Evolutionary conservation across 768 basidiomycete genomes (phyloP).

Genomic region (Gloeophyllum trabeum): DNA sequence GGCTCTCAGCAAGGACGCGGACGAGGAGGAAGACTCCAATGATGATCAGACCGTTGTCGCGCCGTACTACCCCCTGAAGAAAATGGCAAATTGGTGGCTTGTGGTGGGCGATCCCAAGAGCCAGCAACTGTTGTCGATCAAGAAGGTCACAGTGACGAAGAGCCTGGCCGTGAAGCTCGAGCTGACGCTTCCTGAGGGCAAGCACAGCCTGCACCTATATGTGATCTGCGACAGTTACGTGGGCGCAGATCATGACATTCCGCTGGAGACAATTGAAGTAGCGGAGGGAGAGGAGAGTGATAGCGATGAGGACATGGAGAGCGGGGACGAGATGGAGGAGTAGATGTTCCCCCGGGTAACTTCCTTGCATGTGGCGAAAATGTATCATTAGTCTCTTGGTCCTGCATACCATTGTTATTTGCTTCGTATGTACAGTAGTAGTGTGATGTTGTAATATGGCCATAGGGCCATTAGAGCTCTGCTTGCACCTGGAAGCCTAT

Average conservation of each 20-base stretch:
- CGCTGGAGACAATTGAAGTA: slow-evolving; percentile 72
- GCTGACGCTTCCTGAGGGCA: slow-evolving; percentile 79
- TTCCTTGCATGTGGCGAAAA: no score
- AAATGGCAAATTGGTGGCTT: slow-evolving; percentile 96
- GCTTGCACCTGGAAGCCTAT: no score
- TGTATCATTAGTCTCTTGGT: no score
- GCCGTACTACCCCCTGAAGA: slow-evolving; percentile 83
- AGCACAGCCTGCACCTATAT: slow-evolving; percentile 73
- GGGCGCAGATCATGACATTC: slow-evolving; percentile 88
- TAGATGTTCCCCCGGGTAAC: no score
- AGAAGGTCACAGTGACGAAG: slow-evolving; percentile 76
- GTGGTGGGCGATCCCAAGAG: slow-evolving; percentile 79
- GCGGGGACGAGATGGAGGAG: slow-evolving; percentile 54
- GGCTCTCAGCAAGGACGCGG: slow-evolving; percentile 68
- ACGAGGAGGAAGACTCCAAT: slow-evolving; percentile 47
- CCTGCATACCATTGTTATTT: no score
- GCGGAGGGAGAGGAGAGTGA: slow-evolving; percentile 87
- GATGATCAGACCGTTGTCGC: slow-evolving; percentile 83
- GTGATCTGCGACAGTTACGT: slow-evolving; percentile 90
- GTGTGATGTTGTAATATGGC: no score
- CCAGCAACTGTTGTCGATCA: slow-evolving; percentile 76
- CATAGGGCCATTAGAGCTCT: no score
- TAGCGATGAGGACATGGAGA: slow-evolving; percentile 65
- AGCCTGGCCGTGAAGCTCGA: slow-evolving; percentile 78
- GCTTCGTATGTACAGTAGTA: no score